These are phyloP conservation scores for Pisolithus sp. DNA, from an alignment of 768 basidiomycete species.

Conservation along the genomic window DNA sequence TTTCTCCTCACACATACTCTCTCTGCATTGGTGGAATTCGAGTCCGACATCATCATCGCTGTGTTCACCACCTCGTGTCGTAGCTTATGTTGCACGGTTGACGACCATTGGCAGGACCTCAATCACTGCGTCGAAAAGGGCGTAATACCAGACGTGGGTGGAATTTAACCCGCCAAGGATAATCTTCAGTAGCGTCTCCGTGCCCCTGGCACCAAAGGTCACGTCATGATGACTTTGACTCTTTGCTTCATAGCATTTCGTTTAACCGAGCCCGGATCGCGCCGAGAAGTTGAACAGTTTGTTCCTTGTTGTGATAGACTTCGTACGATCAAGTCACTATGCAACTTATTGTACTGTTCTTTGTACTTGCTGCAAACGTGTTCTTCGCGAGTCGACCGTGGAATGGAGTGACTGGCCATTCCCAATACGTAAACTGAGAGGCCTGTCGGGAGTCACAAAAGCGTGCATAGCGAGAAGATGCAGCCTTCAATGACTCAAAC, in stretches of 20 bases:
- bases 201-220: too few relatives aligned
- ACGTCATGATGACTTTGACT: background rate
- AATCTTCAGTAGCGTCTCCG: slow-evolving; percentile 1
- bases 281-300: slow-evolving; percentile 11
- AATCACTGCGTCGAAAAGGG: slow-evolving; percentile 13
- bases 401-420: too few relatives aligned
- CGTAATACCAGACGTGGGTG: slow-evolving; percentile 9
- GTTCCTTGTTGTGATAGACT: too few relatives aligned
- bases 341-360: too few relatives aligned
- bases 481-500: too few relatives aligned
- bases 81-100: slow-evolving; percentile 14
- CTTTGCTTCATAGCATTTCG: slow-evolving; percentile 6
- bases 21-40: slow-evolving; percentile 15
- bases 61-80: slow-evolving; percentile 17
- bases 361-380: too few relatives aligned
- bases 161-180: slow-evolving; percentile 9
- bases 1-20: slow-evolving; percentile 18
- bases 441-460: too few relatives aligned
- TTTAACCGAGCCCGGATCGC: slow-evolving; percentile 11
- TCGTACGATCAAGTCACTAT: too few relatives aligned
- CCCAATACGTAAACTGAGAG: too few relatives aligned
- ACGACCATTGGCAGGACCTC: slow-evolving; percentile 15
- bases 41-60: slow-evolving; percentile 12
- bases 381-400: too few relatives aligned
- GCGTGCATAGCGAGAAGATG: too few relatives aligned